Conservation (phyloP, 2,329 filamentous ascomycete species). For the Botryotinia convoluta region DNA sequence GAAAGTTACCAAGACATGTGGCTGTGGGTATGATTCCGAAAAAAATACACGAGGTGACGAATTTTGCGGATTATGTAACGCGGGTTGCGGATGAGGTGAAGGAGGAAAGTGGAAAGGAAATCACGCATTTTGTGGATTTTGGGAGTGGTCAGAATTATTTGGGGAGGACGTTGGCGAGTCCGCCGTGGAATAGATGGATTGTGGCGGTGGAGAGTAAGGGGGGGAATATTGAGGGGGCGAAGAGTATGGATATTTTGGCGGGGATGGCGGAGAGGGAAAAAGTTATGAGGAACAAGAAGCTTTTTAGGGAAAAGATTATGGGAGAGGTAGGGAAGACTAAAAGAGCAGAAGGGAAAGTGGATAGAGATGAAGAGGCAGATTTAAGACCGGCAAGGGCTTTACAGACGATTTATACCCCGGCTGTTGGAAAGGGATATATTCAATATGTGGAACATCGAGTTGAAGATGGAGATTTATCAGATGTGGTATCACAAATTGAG, state of each 20-base stretch:
- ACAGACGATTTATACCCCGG: slow-evolving; percentile 51
- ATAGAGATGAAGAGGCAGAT: slow-evolving; percentile 40
- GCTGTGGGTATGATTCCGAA: slow-evolving; percentile 93
- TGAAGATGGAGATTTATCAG: slow-evolving; percentile 67
- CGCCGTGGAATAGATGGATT: slow-evolving; percentile 81
- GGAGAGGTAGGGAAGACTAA: slow-evolving; percentile 37
- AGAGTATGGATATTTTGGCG: slow-evolving; percentile 78
- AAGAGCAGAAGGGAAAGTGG: slow-evolving; percentile 16
- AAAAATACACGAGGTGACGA: slow-evolving; percentile 88
- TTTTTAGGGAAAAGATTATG: slow-evolving; percentile 52
- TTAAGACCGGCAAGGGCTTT: slow-evolving; percentile 52
- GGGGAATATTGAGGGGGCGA: slow-evolving; percentile 82
- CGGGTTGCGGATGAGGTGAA: slow-evolving; percentile 57
- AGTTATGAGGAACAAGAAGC: slow-evolving; percentile 79
- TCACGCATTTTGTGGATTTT: slow-evolving; percentile 92
- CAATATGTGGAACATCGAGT: slow-evolving; percentile 76
- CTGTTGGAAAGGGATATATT: slow-evolving; percentile 65
- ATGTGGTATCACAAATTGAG: slow-evolving; percentile 63
- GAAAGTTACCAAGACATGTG: slow-evolving; percentile 65
- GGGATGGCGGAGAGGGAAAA: slow-evolving; percentile 71
- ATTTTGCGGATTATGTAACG: slow-evolving; percentile 85
- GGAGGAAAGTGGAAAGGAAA: slow-evolving; percentile 52
- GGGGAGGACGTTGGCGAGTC: slow-evolving; percentile 78
- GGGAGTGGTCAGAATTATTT: slow-evolving; percentile 97
- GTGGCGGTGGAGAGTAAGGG: slow-evolving; percentile 87